Evolutionary conservation across 75 land plant genomes (phyloP), one percentile per base, ranked within the genome.

Genomic region (Cunninghamia lanceolata): DNA sequence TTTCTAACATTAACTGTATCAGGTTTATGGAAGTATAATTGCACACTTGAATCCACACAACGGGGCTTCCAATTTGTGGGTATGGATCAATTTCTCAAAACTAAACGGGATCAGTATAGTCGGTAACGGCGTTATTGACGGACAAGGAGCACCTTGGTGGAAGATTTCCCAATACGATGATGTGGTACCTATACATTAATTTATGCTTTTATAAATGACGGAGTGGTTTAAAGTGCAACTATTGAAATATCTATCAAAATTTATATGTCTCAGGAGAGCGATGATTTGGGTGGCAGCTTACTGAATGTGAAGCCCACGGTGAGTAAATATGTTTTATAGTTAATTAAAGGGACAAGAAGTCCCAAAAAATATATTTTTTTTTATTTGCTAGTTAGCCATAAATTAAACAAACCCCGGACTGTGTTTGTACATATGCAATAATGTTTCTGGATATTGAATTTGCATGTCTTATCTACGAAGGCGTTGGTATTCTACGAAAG

Each of bases 141-240:
- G 99, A 56, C 88, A 91, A 14, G 99, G 99, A 46, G 91, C 91
- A 4, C 88, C 86, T 46, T 97, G 98, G 99, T 97, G 99, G 99
- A 87, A 84, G 66, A 1, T 16, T 1, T 56, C 63, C 7, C 6
- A 56, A 56, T 17, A 21, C 63, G 63, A 56, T 4, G 4, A 56
- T 19, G 3, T 17, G 63, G 63, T 56, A 54, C 59, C 16, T 17
- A 54, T 17, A 47, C 1, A 1, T 54, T 54, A 17, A 16, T 16
- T 19, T 17, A 56, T 5, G 4, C 4, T 19, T 56, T 56, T 19
- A 3, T 56, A 21, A 19, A 56, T 1, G 19, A 56, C 5, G 63
- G 19, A 21, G 25, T 56, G 63, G 0, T 56, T 56, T 17, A 3
- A 4, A 56, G 0, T 19, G 25, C 63, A 17, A 56, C 1, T 14